phyloP scores from a whole-genome alignment of 2,329 filamentous ascomycete genomes.

The Dactylellina cionopaga region DNA sequence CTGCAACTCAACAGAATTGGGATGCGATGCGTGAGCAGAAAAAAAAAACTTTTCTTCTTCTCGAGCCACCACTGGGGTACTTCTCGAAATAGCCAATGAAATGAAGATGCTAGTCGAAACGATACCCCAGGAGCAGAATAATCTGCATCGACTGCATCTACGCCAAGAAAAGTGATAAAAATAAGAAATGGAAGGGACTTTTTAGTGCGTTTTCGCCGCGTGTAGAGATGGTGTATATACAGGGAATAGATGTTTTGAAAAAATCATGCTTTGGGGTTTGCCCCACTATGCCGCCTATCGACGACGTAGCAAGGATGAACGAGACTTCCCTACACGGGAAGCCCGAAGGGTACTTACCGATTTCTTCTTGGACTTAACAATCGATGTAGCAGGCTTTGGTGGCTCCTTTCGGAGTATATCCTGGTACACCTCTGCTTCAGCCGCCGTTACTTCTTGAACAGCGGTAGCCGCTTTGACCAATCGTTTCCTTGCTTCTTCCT shows the following conservation, averaged over 20 bases:
- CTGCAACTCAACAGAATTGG: slow-evolving; percentile 50
- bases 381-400: slow-evolving; percentile 48
- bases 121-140: slow-evolving; percentile 22
- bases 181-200: slow-evolving; percentile 34
- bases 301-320: slow-evolving; percentile 49
- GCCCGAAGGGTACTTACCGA: slow-evolving; percentile 51
- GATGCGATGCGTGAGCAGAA: slow-evolving; percentile 39
- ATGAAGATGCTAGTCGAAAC: slow-evolving; percentile 47
- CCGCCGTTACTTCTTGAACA: slow-evolving; percentile 28
- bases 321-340: slow-evolving; percentile 52
- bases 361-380: slow-evolving; percentile 51
- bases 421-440: slow-evolving; percentile 44
- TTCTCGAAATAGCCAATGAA: slow-evolving; percentile 48
- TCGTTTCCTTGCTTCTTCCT: slow-evolving; percentile 48
- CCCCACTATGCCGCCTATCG: slow-evolving; percentile 34
- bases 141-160: slow-evolving; percentile 46
- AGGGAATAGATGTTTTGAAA: slow-evolving; percentile 35
- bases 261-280: slow-evolving; percentile 24
- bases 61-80: slow-evolving; percentile 30
- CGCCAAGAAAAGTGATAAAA: slow-evolving; percentile 50
- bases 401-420: slow-evolving; percentile 35
- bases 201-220: slow-evolving; percentile 52
- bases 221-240: slow-evolving; percentile 53
- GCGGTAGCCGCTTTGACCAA: slow-evolving; percentile 48
- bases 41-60: slow-evolving; percentile 45